Evolutionary conservation across 768 basidiomycete species (phyloP), one percentile per base, ranked within the genome.

Genomic region (Lactifluus echinatus): DNA sequence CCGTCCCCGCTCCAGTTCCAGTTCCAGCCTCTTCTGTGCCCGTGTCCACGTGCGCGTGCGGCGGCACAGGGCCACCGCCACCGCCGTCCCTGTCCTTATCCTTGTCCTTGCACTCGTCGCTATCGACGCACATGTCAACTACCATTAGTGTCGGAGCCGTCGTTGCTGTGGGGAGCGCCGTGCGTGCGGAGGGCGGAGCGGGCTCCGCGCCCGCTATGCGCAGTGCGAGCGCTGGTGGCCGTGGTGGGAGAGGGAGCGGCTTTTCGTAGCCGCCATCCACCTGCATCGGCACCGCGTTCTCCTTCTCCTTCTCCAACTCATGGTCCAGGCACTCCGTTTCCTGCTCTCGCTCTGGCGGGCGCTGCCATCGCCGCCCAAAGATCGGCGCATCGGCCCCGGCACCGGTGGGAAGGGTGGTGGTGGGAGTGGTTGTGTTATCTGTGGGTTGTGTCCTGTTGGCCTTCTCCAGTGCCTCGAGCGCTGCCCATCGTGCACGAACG

Each of bases 381-480:
- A 44, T 21, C n/a, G 21, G 29, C n/a, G 54, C 15, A 15, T 42
- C 29, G 29, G n/a, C 33, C 24, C 46, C 21, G 15, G 46, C 10
- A 23, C 19, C 19, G 1, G 36, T 4, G 31, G 2, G 2, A 8
- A n/a, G 4, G 29, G 34, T 37, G 11, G n/a, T 7, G n/a, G n/a
- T n/a, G 15, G 23, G 8, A 33, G 12, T 23, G 17, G 17, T 49
- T 17, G 47, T 34, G 4, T 28, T 5, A n/a, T 56, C 39, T 17
- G 50, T 8, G 4, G 54, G 17, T 12, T 11, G 28, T 2, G 51
- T 7, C 5, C 23, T 36, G 21, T 44, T 48, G 4, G 54, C 12
- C 6, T 50, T 33, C 56, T 60, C 57, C 17, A 62, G 58, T 29
- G 57, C 53, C 8, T 62, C 61, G 47, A 62, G 57, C 19, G 61